phyloP scores from a whole-genome alignment of 352 stramenopile species.

The Pythium phragmiticola region DNA sequence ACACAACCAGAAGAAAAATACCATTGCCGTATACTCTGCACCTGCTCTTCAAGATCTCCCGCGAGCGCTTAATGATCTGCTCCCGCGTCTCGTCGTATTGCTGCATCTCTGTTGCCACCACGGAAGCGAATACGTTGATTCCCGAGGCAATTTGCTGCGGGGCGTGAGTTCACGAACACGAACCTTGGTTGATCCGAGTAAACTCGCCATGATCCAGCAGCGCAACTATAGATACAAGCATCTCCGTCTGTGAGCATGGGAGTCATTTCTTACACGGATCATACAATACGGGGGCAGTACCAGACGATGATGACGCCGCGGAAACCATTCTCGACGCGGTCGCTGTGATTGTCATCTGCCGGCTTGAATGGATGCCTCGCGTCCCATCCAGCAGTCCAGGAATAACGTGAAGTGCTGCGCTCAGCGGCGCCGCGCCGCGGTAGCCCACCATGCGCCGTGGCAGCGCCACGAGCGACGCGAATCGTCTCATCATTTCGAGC shows the following conservation, averaged over 20 bases:
- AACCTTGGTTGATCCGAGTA: constrained; percentile 31
- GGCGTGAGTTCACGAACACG: background rate
- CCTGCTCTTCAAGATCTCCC: constrained; percentile 94
- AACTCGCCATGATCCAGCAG: constrained; percentile 31
- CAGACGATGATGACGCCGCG: background rate
- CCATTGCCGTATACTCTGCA: constrained; percentile 5
- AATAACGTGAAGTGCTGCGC: background rate
- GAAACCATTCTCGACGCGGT: background rate
- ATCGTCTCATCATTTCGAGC: background rate
- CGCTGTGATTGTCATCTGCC: background rate
- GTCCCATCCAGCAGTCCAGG: background rate
- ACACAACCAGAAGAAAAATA: no score
- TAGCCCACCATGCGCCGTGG: background rate
- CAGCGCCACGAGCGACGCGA: background rate
- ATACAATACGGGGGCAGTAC: background rate
- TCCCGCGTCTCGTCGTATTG: constrained; percentile 91
- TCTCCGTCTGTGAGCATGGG: no score
- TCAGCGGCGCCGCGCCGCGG: no score
- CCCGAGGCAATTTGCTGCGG: no score
- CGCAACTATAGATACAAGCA: background rate
- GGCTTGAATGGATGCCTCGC: background rate
- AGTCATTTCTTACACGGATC: background rate
- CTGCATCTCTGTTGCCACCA: constrained; percentile 65
- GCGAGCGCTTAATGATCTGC: constrained; percentile 93
- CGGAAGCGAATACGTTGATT: constrained; percentile 8